Evolutionary conservation across 495 filamentous ascomycete genomes (phyloP).

Genomic region (Ramalina peruviana): DNA sequence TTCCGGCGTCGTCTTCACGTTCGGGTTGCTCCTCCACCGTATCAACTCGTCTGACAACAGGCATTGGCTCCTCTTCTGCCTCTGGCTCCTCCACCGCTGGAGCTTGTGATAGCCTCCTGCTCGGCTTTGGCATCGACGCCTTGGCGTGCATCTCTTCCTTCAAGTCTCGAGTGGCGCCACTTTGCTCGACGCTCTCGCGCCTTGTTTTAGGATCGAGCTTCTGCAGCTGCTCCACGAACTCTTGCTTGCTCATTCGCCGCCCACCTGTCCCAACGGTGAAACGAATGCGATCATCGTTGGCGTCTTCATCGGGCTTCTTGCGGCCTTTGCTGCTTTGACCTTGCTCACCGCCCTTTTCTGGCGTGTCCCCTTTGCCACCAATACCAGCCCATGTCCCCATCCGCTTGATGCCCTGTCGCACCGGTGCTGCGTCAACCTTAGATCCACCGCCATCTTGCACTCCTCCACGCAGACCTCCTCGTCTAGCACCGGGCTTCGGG

Average conservation of each 20-base stretch:
- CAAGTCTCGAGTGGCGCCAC: constrained; percentile 45
- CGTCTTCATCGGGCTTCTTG: constrained; percentile 33
- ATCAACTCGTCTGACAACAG: constrained; percentile 13
- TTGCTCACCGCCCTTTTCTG: neutral
- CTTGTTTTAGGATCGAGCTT: constrained; percentile 65
- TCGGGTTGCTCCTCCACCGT: constrained; percentile 14
- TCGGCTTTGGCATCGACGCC: constrained; percentile 9
- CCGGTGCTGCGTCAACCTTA: constrained; percentile 24
- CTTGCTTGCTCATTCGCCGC: constrained; percentile 74
- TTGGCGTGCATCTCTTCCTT: constrained; percentile 40
- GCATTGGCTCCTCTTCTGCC: constrained; percentile 4
- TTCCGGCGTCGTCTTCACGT: constrained; percentile 5
- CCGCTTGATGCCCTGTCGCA: constrained; percentile 37
- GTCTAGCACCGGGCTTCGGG: constrained; percentile 30
- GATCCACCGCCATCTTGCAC: constrained; percentile 29
- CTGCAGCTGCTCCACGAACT: constrained; percentile 78
- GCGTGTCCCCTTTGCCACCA: constrained; percentile 27
- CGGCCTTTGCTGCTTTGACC: constrained; percentile 21
- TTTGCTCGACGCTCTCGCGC: constrained; percentile 53
- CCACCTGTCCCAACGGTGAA: constrained; percentile 72
- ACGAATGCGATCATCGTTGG: constrained; percentile 67
- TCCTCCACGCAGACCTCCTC: constrained; percentile 19
- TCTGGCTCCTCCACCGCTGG: neutral
- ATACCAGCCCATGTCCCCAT: constrained; percentile 53
- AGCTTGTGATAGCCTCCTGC: neutral